Evolutionary conservation across 352 stramenopile species (phyloP).

Genomic region (Pythium apleroticum): DNA sequence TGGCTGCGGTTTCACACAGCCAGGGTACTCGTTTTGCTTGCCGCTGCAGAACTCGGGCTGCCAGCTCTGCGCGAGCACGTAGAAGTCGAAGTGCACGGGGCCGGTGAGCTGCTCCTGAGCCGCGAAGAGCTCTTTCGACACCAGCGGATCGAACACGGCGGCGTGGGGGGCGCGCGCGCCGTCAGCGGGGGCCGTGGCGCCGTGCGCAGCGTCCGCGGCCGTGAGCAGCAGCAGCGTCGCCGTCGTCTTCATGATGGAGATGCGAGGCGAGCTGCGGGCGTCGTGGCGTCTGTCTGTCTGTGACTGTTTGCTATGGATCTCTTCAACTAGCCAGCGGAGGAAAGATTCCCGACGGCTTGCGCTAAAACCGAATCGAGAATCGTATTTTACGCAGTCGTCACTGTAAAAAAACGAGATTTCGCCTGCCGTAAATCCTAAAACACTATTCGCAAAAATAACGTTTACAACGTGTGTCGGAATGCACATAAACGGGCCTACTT

Average conservation of each 20-base stretch:
- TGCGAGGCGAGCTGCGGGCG: constrained; percentile 6
- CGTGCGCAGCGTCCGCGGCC: neutral
- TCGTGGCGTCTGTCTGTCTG: constrained; percentile 6
- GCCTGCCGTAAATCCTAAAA: too few relatives aligned
- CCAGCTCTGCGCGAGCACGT: constrained; percentile 91
- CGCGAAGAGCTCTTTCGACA: neutral
- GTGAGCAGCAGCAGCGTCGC: constrained; percentile 3
- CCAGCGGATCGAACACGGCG: constrained; percentile 18
- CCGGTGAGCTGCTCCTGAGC: neutral
- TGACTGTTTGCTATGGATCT: neutral
- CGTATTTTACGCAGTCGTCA: neutral
- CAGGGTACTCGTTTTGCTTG: constrained; percentile 58
- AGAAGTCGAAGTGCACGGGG: constrained; percentile 73
- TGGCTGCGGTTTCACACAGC: constrained; percentile 55
- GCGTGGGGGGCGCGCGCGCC: neutral
- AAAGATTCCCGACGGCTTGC: constrained; percentile 6
- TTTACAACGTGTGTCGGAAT: neutral
- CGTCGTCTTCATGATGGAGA: neutral
- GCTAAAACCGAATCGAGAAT: constrained; percentile 26
- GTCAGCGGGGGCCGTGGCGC: neutral
- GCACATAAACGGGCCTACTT: constrained; percentile 3
- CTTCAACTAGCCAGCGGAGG: constrained; percentile 4
- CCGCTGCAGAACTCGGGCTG: constrained; percentile 82
- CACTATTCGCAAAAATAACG: neutral
- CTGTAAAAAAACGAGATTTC: too few relatives aligned